These are phyloP conservation scores for Hapsidospora chrysogenum DNA, from an alignment of 495 filamentous ascomycete genomes.

Conservation along the genomic window DNA sequence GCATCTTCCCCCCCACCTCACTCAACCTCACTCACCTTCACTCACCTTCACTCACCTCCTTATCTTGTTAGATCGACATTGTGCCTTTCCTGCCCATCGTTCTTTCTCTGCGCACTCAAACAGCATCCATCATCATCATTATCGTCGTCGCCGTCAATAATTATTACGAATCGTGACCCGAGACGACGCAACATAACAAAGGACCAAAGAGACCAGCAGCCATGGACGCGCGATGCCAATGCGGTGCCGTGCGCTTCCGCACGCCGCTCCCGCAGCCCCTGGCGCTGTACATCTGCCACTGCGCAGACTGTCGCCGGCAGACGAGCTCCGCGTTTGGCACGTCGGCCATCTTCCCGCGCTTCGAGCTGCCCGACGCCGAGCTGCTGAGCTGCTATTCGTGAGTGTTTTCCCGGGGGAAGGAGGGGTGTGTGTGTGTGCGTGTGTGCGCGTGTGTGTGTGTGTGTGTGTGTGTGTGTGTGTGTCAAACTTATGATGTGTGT, in stretches of 20 bases:
- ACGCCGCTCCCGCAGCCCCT: constrained; percentile 39
- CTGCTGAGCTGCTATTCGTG: constrained; percentile 29
- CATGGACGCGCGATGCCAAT: constrained; percentile 46
- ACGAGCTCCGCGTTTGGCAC: constrained; percentile 51
- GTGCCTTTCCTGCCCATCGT: no score
- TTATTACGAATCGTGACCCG: no score
- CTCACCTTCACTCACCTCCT: no score
- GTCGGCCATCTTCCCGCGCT: constrained; percentile 48
- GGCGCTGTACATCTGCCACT: constrained; percentile 53
- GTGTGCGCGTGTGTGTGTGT: no score
- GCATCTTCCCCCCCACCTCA: no score
- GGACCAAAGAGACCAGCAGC: no score
- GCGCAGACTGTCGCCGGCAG: constrained; percentile 47
- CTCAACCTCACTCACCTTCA: neutral
- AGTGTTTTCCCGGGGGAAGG: constrained; percentile 7
- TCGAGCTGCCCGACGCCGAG: constrained; percentile 28
- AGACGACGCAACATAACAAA: no score
- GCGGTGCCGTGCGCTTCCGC: constrained; percentile 42
- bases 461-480: neutral
- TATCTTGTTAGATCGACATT: no score
- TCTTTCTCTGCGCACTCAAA: no score
- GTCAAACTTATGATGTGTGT: no score
- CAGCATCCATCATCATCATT: no score
- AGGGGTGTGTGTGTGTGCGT: neutral
- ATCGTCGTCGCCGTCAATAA: no score